These are phyloP conservation scores for Leccinum griseonigrum DNA, from an alignment of 1,284 basidiomycete species.

Conservation along the genomic window DNA sequence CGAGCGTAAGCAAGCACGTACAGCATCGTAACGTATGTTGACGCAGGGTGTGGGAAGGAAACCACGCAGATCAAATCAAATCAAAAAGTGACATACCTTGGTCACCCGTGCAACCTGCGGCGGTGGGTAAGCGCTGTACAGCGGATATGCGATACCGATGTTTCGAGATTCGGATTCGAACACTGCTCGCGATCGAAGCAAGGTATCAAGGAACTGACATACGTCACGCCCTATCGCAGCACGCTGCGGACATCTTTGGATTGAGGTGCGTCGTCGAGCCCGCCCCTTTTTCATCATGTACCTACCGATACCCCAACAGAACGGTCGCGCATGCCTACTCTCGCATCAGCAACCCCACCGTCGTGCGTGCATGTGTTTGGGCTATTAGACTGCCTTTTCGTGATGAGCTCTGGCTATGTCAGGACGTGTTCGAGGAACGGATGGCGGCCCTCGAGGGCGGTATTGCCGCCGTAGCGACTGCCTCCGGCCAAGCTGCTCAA, in stretches of 20 bases:
- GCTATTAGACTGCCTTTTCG: neutral
- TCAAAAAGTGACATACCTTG: slow-evolving; percentile 39
- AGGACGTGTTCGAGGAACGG: slow-evolving; percentile 78
- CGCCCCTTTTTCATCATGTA: neutral
- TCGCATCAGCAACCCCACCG: slow-evolving; percentile 81
- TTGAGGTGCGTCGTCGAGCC: slow-evolving; percentile 4
- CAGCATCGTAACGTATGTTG: no score
- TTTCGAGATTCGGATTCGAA: neutral
- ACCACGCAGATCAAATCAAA: neutral
- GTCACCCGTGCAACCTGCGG: slow-evolving; percentile 67
- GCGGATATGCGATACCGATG: slow-evolving; percentile 1
- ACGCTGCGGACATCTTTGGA: slow-evolving; percentile 16
- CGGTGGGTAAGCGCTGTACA: slow-evolving; percentile 23
- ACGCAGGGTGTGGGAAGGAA: no score
- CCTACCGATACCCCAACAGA: slow-evolving; percentile 29
- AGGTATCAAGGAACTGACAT: neutral
- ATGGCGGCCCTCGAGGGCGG: slow-evolving; percentile 83
- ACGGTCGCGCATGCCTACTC: slow-evolving; percentile 72
- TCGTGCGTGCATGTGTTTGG: slow-evolving; percentile 41
- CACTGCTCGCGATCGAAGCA: neutral
- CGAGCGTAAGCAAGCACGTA: no score
- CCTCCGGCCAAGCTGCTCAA: slow-evolving; percentile 80
- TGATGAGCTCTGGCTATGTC: neutral
- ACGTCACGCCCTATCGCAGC: neutral
- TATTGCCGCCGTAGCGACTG: slow-evolving; percentile 70